A percentile compares a stretch with the other conserved stretches of the same genome.
Evolutionary conservation across 106 monocot species (phyloP).

Genomic region (Acanthochlamys bracteata): DNA sequence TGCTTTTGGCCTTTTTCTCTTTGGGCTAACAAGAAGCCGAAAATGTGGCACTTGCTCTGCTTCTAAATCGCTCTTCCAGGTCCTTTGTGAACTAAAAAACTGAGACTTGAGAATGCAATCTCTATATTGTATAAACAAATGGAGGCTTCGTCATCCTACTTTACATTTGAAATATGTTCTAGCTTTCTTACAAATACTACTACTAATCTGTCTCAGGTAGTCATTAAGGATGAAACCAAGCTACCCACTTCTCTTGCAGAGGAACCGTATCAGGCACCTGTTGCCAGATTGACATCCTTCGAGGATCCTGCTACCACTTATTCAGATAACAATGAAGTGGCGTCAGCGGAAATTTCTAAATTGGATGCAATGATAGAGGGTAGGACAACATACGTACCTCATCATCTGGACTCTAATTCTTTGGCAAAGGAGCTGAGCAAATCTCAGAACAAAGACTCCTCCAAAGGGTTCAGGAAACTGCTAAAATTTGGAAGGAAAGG

Average conservation of each 20-base stretch:
- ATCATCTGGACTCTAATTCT: conserved; percentile 10
- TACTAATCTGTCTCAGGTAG: too few species aligned
- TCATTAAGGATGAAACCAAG: too few species aligned
- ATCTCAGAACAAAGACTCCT: conserved; percentile 40
- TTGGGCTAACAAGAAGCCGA: too few species aligned
- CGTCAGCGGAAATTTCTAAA: conserved; percentile 15
- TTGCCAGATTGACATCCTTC: conserved; percentile 46
- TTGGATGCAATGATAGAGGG: conserved; percentile 12
- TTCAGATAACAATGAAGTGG: conserved; percentile 10
- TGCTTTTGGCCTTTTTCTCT: too few species aligned
- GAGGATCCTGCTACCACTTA: conserved; percentile 25
- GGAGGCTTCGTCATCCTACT: too few species aligned
- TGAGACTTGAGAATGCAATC: too few species aligned
- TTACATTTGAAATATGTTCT: conserved; percentile 14
- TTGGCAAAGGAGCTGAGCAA: conserved; percentile 35
- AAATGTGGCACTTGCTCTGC: too few species aligned
- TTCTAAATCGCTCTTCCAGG: too few species aligned
- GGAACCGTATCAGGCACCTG: conserved; percentile 52
- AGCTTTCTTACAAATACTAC: too few species aligned
- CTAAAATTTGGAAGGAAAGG: conserved; percentile 76
- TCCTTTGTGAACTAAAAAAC: too few species aligned
- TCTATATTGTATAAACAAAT: too few species aligned
- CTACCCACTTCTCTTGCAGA: neutral
- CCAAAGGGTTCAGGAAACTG: conserved; percentile 75
- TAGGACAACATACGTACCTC: conserved; percentile 14